Evolutionary conservation across 2,329 filamentous ascomycete genomes (phyloP), one percentile per base, ranked within the genome.

Genomic region (Aureobasidium sp.): DNA sequence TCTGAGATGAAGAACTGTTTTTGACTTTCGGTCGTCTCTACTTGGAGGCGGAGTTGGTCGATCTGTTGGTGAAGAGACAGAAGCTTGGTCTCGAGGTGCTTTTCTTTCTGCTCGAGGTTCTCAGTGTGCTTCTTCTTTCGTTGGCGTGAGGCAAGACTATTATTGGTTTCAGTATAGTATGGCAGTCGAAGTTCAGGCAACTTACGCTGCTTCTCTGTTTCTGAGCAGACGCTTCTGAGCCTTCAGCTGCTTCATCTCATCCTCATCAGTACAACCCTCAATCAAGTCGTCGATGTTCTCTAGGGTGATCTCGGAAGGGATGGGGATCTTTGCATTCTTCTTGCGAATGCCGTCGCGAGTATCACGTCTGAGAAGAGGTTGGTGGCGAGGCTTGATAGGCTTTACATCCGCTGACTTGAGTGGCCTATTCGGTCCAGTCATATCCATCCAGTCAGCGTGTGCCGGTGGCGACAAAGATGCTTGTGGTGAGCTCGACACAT

Each of bases 111-210:
- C 75, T 97, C 94, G 49, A 97, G 85, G 69, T 94, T 87, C 78
- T 97, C 94, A 37, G 94, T 97, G 78, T 97, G 93, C 77, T 91
- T 89, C 84, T 97, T 97, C 83, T 97, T 99, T 69, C 94, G 87
- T 76, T 97, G 93, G 67, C 94, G 86, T 48, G 94, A 97, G 78
- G 97, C 93, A 69, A 99, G 88, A 67, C 91, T 96, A 66, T 70
- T 22, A 12, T 60, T 31, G 29, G 35, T 22, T 64, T 72, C 61
- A 71, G 50, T 11, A n/a, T 29, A 27, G 48, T 56, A 61, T 29
- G 17, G 14, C 37, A 66, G 66, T 45, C 53, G 48, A 35, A 11
- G 29, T 24, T 49, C 58, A 63, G 68, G 19, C 27, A 67, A 78
- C 79, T 71, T 86, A 96, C 91, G 94, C 94, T 76, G 94, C 94